A percentile compares a stretch with the other conserved stretches of the same genome.
These are phyloP conservation scores for Picea glauca DNA, from an alignment of 75 land plant genomes.

Conservation along the genomic window DNA sequence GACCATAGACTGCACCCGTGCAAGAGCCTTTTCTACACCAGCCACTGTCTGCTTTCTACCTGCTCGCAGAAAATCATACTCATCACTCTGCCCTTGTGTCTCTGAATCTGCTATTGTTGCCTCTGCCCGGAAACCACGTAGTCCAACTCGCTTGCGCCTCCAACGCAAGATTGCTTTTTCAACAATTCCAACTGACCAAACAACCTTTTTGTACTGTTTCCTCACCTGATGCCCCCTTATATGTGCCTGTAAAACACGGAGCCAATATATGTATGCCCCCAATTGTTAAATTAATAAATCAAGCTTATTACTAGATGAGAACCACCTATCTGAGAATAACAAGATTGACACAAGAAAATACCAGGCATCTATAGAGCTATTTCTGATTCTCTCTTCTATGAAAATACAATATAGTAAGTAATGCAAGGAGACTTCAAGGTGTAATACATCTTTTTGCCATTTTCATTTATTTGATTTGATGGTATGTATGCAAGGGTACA, in stretches of 20 bases:
- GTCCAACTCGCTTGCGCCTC: constrained; percentile 81
- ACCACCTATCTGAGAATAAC: too few relatives aligned
- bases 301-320: too few relatives aligned
- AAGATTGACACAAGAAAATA: too few relatives aligned
- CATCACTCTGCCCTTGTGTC: constrained; percentile 27
- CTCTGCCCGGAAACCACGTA: constrained; percentile 73
- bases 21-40: constrained; percentile 77
- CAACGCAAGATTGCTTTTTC: constrained; percentile 90
- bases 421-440: too few relatives aligned
- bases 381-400: too few relatives aligned
- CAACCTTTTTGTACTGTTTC: constrained; percentile 61
- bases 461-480: too few relatives aligned
- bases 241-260: constrained; percentile 54
- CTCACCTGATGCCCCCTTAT: constrained; percentile 91
- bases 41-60: constrained; percentile 72
- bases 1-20: constrained; percentile 89
- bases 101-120: constrained; percentile 10
- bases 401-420: too few relatives aligned
- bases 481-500: too few relatives aligned
- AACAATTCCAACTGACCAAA: constrained; percentile 89
- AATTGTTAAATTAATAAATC: neutral
- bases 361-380: too few relatives aligned
- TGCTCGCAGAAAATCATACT: constrained; percentile 75
- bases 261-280: neutral
- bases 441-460: too few relatives aligned